phyloP scores from a whole-genome alignment of 805 yeast genomes.

The Suhomyces xylopsoci region DNA sequence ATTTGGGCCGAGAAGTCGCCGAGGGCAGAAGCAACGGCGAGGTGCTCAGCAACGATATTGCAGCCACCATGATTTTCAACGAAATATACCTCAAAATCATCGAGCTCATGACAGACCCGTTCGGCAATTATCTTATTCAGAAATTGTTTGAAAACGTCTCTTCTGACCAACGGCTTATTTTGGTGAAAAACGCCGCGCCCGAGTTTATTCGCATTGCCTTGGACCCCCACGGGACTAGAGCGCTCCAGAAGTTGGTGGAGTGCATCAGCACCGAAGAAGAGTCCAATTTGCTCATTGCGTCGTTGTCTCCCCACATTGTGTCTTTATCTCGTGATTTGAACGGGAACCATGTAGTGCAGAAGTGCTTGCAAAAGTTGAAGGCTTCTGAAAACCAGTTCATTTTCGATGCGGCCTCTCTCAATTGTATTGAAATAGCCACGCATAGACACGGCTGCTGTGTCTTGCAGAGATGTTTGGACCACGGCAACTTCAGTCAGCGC shows the following conservation, averaged over 20 bases:
- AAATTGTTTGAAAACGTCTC: conserved; percentile 78
- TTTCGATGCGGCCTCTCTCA: conserved; percentile 74
- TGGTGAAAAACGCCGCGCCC: conserved; percentile 70
- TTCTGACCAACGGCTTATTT: conserved; percentile 61
- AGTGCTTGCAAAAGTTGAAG: conserved; percentile 71
- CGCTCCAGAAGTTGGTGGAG: conserved; percentile 88
- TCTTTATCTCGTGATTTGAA: conserved; percentile 81
- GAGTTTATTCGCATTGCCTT: conserved; percentile 77
- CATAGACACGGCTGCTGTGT: conserved; percentile 69
- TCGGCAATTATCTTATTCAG: conserved; percentile 95
- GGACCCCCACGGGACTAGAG: conserved; percentile 95
- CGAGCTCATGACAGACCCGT: conserved; percentile 91
- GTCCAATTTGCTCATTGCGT: conserved; percentile 55
- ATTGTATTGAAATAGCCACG: conserved; percentile 81
- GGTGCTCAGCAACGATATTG: conserved; percentile 34
- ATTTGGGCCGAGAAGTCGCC: conserved; percentile 45
- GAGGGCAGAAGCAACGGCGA: conserved; percentile 2
- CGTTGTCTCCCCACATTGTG: conserved; percentile 70
- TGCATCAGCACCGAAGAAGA: conserved; percentile 72
- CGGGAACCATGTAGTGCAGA: conserved; percentile 96
- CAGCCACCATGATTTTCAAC: conserved; percentile 72
- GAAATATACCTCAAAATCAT: conserved; percentile 77
- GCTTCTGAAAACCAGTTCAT: conserved; percentile 79
- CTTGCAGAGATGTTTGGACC: conserved; percentile 88
- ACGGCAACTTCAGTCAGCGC: conserved; percentile 72